Percentiles rank a stretch among this genome's conserved stretches.
Evolutionary conservation across 352 stramenopile species (phyloP).

Genomic region (Phytopythium boreale): DNA sequence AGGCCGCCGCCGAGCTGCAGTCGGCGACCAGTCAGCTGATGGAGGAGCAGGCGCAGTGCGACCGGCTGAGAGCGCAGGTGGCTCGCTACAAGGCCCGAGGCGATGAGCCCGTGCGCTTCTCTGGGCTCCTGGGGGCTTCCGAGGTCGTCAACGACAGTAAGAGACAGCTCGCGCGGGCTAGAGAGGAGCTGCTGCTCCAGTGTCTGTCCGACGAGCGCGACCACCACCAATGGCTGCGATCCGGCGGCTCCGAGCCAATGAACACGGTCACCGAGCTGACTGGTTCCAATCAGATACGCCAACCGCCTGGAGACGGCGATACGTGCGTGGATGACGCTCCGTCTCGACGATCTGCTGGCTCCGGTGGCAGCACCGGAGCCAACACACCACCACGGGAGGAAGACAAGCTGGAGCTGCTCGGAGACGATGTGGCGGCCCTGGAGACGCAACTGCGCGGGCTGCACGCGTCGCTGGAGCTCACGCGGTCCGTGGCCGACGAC

Average conservation of each 20-base stretch:
- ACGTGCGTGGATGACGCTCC: no score
- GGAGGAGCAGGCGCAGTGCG: slow-evolving; percentile 29
- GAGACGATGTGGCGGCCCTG: background rate
- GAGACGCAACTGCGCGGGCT: slow-evolving; percentile 1
- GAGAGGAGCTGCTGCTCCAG: slow-evolving; percentile 1
- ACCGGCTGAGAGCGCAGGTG: slow-evolving; percentile 26
- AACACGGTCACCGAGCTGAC: background rate
- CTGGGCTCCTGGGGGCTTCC: background rate
- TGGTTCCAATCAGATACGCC: no score
- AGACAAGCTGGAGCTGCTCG: background rate
- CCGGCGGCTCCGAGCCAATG: background rate
- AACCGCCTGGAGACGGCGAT: no score
- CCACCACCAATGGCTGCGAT: slow-evolving; percentile 3
- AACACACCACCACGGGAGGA: background rate
- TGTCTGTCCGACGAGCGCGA: background rate
- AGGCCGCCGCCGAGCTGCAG: slow-evolving; percentile 32
- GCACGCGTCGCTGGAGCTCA: slow-evolving; percentile 4
- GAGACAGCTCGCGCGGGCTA: background rate
- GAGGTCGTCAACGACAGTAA: background rate
- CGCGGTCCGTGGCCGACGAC: background rate
- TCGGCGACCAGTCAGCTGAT: slow-evolving; percentile 35
- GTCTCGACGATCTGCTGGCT: background rate
- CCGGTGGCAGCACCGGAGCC: no score
- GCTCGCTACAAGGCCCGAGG: slow-evolving; percentile 22
- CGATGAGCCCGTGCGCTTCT: slow-evolving; percentile 11